phyloP scores from a whole-genome alignment of 345 rosid genomes.

The Carallia brachiata region DNA sequence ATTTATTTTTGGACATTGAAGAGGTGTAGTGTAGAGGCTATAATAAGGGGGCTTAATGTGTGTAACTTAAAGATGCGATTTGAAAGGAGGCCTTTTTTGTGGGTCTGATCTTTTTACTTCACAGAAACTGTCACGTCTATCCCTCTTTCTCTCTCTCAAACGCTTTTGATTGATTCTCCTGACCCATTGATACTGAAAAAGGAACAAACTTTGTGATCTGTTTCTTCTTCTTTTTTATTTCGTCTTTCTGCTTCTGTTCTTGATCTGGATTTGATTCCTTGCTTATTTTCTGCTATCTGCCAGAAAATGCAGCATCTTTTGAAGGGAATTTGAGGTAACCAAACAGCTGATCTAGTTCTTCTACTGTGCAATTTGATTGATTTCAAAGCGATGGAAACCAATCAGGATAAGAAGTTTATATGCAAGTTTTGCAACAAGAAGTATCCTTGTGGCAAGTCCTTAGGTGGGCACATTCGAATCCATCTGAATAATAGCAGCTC shows the following conservation, averaged over 20 bases:
- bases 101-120: slow-evolving; percentile 63
- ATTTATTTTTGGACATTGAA: slow-evolving; percentile 13
- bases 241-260: not conserved
- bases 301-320: slow-evolving; percentile 13
- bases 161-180: slow-evolving; percentile 27
- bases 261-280: slow-evolving; percentile 33
- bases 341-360: slow-evolving; percentile 22
- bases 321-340: slow-evolving; percentile 35
- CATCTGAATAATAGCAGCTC: slow-evolving; percentile 48
- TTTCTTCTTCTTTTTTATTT: slow-evolving; percentile 14
- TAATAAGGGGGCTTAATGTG: slow-evolving; percentile 2
- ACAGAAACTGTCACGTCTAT: slow-evolving; percentile 53
- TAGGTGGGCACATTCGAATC: slow-evolving; percentile 90
- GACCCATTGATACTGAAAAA: slow-evolving; percentile 24
- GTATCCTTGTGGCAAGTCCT: slow-evolving; percentile 77
- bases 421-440: slow-evolving; percentile 78
- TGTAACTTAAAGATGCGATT: slow-evolving; percentile 25
- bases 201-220: slow-evolving; percentile 37
- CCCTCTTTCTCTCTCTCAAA: slow-evolving; percentile 20
- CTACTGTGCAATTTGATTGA: slow-evolving; percentile 9
- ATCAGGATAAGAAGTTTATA: slow-evolving; percentile 54
- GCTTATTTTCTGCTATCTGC: not conserved
- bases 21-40: not conserved
- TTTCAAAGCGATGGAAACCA: slow-evolving; percentile 49
- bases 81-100: slow-evolving; percentile 24